Percentiles rank a stretch among this genome's conserved stretches.
These are phyloP conservation scores for Tolypocladium sp. DNA, from an alignment of 2,329 filamentous ascomycete genomes.

Conservation along the genomic window DNA sequence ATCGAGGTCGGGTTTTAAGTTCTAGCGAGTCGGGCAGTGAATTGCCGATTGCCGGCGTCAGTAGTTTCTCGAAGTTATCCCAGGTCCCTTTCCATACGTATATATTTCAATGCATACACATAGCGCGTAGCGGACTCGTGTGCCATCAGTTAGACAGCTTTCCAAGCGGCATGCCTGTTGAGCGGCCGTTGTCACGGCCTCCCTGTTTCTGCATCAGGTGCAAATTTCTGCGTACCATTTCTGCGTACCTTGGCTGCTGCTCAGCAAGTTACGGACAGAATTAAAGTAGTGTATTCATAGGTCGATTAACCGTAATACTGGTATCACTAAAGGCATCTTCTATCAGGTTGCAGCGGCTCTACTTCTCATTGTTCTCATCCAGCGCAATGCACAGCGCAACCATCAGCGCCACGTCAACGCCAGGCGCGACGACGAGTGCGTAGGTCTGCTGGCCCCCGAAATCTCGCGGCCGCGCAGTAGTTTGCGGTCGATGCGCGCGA, in stretches of 20 bases:
- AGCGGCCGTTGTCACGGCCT: no score
- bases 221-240: no score
- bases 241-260: no score
- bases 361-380: slow-evolving; percentile 45
- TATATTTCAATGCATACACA: no score
- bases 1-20: slow-evolving; percentile 4
- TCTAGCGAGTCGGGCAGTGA: no score
- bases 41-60: no score
- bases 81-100: no score
- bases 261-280: no score
- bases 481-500: slow-evolving; percentile 51
- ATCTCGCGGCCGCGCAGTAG: slow-evolving; percentile 48
- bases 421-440: slow-evolving; percentile 51
- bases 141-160: background rate
- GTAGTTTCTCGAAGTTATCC: no score
- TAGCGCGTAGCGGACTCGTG: no score
- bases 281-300: no score
- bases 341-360: background rate
- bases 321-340: background rate
- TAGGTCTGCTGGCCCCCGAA: slow-evolving; percentile 56
- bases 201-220: no score
- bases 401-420: slow-evolving; percentile 57
- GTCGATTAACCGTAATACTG: background rate
- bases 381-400: slow-evolving; percentile 59
- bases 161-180: background rate